Base-by-base conservation (phyloP, 2,329 filamentous ascomycete species). In the Cryphonectria carpinicola region DNA sequence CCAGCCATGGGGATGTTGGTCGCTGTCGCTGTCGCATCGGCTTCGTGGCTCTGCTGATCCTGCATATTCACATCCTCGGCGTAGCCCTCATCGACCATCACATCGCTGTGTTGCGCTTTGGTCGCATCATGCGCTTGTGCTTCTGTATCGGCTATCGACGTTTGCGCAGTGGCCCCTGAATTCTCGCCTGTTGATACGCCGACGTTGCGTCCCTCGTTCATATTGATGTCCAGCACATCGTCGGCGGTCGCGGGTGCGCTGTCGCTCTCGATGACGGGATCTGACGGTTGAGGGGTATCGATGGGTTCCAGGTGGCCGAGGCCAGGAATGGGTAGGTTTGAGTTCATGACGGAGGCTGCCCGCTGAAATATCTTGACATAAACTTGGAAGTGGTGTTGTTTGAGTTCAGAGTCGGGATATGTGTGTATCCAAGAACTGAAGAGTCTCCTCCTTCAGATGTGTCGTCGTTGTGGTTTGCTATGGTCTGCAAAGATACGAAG, bases 311-410 rank as follows among this genome's bases (percentile, higher is more conserved):
- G 75, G 60, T 76, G 72, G 73, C 77, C 78, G 17, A 79, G 76
- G 68, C 78, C 77, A 14, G 78, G 77, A n/a, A 79, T 79, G 35
- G 74, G 68, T 60, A 75, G 75, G 22, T 58, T 66, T 1, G 71
- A 69, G 32, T 71, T 62, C 72, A 73, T 73, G 8, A 37, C 56
- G 22, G 37, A 37, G 19, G n/a, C 41, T n/a, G 37, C 63, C 39
- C 19, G 6, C 43, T 46, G 19, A 11, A 14, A 25, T 35, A n/a
- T 11, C 13, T 22, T 65, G 19, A 17, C 8, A 13, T n/a, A 7
- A n/a, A 8, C 35, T 13, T 39, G 11, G 28, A n/a, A 19, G n/a
- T 11, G 35, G 22, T 39, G 19, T 22, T 8, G 3, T 25, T n/a
- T 22, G 58, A 39, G 32, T 25, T 14, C 35, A n/a, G 19, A 35